Conservation (phyloP, 257 asterid genomes). For the Scutellaria minor region DNA sequence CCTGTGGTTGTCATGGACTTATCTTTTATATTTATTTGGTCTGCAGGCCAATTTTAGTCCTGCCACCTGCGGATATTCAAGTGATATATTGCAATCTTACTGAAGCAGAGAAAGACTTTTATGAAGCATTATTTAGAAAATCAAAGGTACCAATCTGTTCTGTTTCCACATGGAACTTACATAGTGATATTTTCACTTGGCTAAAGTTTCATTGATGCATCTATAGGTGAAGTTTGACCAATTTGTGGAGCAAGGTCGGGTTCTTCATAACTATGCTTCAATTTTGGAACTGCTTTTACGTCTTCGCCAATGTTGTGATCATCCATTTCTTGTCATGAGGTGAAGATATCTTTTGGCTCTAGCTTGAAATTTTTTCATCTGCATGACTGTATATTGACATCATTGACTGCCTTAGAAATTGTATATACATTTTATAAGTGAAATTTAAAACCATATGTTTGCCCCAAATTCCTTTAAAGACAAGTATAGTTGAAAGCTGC, state of each 20-base stretch:
- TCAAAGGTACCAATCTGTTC: conserved; percentile 67
- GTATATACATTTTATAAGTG: conserved; percentile 5
- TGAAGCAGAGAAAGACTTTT: conserved; percentile 89
- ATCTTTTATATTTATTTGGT: conserved; percentile 21
- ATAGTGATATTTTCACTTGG: conserved; percentile 30
- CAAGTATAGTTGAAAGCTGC: conserved; percentile 17
- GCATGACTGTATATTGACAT: not conserved
- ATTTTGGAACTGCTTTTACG: conserved; percentile 94
- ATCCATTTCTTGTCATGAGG: conserved; percentile 99
- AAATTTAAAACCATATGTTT: not conserved
- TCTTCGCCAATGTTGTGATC: conserved; percentile 99
- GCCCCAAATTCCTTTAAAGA: not conserved
- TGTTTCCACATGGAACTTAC: not conserved
- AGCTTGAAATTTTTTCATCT: not conserved
- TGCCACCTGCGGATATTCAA: conserved; percentile 91
- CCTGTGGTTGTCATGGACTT: conserved; percentile 30
- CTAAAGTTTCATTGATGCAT: conserved; percentile 31
- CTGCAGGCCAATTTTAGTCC: conserved; percentile 87
- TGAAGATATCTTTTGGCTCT: conserved; percentile 36
- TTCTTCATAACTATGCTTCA: conserved; percentile 97
- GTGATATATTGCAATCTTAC: conserved; percentile 82
- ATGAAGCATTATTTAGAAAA: conserved; percentile 88
- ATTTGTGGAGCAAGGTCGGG: conserved; percentile 98
- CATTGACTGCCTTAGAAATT: conserved; percentile 14
- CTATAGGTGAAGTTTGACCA: conserved; percentile 86